Conservation (phyloP, 202 grass and related monocot genomes). For the Eragrostis tef region DNA sequence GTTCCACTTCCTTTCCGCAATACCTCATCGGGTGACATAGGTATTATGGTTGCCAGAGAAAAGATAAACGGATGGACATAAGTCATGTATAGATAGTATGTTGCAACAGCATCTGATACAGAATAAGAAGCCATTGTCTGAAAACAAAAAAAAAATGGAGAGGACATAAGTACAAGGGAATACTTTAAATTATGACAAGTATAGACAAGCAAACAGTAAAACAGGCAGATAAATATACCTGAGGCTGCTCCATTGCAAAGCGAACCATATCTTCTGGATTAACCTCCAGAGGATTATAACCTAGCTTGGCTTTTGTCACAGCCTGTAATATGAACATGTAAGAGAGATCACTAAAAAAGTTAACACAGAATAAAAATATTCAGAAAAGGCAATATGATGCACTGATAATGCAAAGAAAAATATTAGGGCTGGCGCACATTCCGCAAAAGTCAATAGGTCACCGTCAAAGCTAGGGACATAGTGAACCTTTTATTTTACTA, state of each 20-base stretch:
- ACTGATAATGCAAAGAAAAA: slow-evolving; percentile 9
- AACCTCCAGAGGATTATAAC: slow-evolving; percentile 92
- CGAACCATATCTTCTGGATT: slow-evolving; percentile 99
- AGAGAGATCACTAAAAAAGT: slow-evolving; percentile 31
- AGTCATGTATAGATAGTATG: slow-evolving; percentile 98
- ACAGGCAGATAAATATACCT: slow-evolving; percentile 56
- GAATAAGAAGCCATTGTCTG: slow-evolving; percentile 99
- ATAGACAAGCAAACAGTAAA: slow-evolving; percentile 18
- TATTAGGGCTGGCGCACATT: background rate
- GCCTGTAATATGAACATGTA: slow-evolving; percentile 66
- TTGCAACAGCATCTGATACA: slow-evolving; percentile 98
- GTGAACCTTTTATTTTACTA: slow-evolving; percentile 1
- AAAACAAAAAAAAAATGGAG: slow-evolving; percentile 46
- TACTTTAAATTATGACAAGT: slow-evolving; percentile 33
- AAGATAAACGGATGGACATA: slow-evolving; percentile 99
- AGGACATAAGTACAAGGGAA: slow-evolving; percentile 23
- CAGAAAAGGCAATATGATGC: slow-evolving; percentile 12
- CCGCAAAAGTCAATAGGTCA: slow-evolving; percentile 21
- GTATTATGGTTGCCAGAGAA: slow-evolving; percentile 98
- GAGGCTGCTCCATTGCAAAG: slow-evolving; percentile 87
- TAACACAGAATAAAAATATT: slow-evolving; percentile 21
- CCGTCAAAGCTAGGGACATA: slow-evolving; percentile 10
- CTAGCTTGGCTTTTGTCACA: slow-evolving; percentile 98
- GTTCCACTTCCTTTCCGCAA: slow-evolving; percentile 97
- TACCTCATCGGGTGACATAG: slow-evolving; percentile 97